Conservation (phyloP, 1,284 basidiomycete species). For the Puccinia novopanici region DNA sequence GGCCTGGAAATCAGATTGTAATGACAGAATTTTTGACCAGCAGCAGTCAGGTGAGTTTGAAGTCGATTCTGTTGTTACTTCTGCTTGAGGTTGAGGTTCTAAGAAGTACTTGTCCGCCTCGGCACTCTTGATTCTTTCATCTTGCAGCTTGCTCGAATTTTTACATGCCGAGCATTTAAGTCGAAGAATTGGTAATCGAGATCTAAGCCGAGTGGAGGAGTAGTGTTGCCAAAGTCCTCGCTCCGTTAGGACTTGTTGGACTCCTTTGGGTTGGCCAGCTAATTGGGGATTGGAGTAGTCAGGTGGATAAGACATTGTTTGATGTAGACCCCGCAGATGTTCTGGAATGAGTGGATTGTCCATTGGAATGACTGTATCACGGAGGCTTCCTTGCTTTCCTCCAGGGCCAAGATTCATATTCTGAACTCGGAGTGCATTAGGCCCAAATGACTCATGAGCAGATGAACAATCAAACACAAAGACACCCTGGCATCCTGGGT, state of each 20-base stretch:
- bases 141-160: not conserved
- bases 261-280: conserved; percentile 3
- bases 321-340: not conserved
- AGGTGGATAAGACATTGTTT: conserved; percentile 5
- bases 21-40: not conserved
- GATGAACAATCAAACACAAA: conserved; percentile 33
- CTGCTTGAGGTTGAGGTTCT: not conserved
- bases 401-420: conserved; percentile 24
- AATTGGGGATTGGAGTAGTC: not conserved
- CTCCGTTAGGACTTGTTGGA: not conserved
- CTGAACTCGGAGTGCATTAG: not conserved
- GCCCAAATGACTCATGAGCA: not conserved
- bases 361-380: conserved; percentile 13
- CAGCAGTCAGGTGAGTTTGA: not conserved
- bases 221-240: conserved; percentile 9
- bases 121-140: not conserved
- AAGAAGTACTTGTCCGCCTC: not conserved
- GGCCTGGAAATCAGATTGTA: conserved; percentile 4
- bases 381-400: not conserved
- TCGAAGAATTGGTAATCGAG: not conserved
- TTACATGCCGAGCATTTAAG: not conserved
- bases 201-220: not conserved
- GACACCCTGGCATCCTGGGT: conserved; percentile 3
- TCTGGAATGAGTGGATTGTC: conserved; percentile 6
- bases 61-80: not conserved